These are phyloP conservation scores for Hura crepitans DNA, from an alignment of 441 rosid genomes.

Conservation along the genomic window DNA sequence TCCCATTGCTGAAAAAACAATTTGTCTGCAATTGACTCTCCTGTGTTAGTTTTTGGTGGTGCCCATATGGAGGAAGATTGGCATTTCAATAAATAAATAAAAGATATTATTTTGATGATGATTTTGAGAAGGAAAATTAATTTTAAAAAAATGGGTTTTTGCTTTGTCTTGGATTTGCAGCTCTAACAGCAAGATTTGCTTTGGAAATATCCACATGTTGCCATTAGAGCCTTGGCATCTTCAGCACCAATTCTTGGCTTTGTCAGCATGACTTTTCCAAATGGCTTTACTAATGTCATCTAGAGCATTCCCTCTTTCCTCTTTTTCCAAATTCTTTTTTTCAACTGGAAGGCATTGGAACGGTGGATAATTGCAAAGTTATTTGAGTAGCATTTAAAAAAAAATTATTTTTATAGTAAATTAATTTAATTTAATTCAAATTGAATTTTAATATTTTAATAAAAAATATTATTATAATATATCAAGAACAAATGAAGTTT, in stretches of 20 bases:
- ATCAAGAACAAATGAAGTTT: no score
- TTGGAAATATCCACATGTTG: conserved; percentile 58
- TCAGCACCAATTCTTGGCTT: conserved; percentile 64
- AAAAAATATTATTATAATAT: no score
- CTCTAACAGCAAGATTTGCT: conserved; percentile 69
- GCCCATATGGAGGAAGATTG: conserved; percentile 72
- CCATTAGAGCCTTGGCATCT: conserved; percentile 62
- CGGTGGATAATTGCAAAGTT: no score
- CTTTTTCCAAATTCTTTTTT: no score
- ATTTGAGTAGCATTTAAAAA: no score
- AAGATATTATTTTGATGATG: not conserved
- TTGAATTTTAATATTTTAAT: no score
- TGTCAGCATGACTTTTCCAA: conserved; percentile 42
- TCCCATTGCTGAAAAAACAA: conserved; percentile 50
- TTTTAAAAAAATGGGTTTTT: not conserved
- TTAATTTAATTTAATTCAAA: no score
- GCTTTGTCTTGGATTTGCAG: conserved; percentile 25
- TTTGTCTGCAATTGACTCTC: conserved; percentile 49
- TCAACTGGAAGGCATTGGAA: no score
- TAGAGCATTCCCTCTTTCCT: conserved; percentile 30
- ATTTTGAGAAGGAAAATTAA: not conserved
- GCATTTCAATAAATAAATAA: not conserved
- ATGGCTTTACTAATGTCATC: conserved; percentile 46
- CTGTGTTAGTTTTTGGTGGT: conserved; percentile 66
- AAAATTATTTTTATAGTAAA: no score